Conservation (phyloP, 306 rosid species). For the Casuarina cunninghamiana region DNA sequence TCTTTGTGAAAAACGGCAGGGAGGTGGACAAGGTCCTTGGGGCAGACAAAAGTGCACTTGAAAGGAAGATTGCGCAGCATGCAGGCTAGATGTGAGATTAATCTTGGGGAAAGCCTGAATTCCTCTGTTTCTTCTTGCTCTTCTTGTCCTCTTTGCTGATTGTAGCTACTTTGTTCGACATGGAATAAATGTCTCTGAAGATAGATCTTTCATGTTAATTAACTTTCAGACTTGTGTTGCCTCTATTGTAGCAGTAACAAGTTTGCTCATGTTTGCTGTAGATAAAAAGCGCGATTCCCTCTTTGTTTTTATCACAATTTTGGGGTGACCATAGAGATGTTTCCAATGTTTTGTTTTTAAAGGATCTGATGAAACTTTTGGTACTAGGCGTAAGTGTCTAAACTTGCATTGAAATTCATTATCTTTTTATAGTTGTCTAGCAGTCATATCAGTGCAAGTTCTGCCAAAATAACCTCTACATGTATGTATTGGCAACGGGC, state of each 20-base stretch:
- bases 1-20: slow-evolving; percentile 61
- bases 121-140: slow-evolving; percentile 3
- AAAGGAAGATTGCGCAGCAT: slow-evolving; percentile 63
- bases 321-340: too few relatives aligned
- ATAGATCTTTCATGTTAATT: slow-evolving; percentile 19
- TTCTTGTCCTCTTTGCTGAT: slow-evolving; percentile 13
- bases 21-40: slow-evolving; percentile 71
- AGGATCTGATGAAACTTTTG: too few relatives aligned
- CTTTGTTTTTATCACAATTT: neutral
- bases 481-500: too few relatives aligned
- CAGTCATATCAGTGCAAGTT: too few relatives aligned
- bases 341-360: too few relatives aligned
- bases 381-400: too few relatives aligned
- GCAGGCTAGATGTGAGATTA: slow-evolving; percentile 42
- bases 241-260: neutral
- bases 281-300: neutral
- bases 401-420: too few relatives aligned
- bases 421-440: too few relatives aligned
- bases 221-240: slow-evolving; percentile 16
- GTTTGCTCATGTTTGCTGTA: neutral
- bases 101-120: slow-evolving; percentile 15
- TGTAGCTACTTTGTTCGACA: slow-evolving; percentile 11
- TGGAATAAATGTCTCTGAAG: slow-evolving; percentile 5
- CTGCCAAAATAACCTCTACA: too few relatives aligned
- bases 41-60: slow-evolving; percentile 60